A percentile compares a stretch with the other conserved stretches of the same genome.
These are phyloP conservation scores for Eimeria tenella DNA, from an alignment of 169 alveolate genomes.

Conservation along the genomic window DNA sequence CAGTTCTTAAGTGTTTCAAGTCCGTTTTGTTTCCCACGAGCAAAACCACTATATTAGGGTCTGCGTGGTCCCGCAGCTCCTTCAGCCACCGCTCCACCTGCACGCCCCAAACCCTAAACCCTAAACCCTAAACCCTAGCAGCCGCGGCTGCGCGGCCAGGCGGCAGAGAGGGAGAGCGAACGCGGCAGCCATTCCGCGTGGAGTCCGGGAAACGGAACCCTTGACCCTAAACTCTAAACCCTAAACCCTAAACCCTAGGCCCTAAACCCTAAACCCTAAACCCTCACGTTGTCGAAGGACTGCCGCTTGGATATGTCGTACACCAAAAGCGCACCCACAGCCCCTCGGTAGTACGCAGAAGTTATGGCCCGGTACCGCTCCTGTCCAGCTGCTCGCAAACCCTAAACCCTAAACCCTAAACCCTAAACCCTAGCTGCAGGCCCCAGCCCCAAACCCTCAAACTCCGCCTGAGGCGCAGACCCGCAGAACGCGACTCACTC, in stretches of 20 bases:
- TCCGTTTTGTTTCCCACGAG: slow-evolving; percentile 96
- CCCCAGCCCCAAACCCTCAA: not conserved
- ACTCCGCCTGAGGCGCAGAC: not conserved
- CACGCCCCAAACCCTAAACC: slow-evolving; percentile 92
- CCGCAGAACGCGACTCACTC: not conserved
- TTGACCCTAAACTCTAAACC: not conserved
- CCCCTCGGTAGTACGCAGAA: slow-evolving; percentile 98
- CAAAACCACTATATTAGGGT: slow-evolving; percentile 95
- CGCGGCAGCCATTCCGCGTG: no score
- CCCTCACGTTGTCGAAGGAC: no score
- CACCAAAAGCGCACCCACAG: slow-evolving; percentile 98
- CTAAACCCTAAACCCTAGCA: slow-evolving; percentile 75
- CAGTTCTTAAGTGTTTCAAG: slow-evolving; percentile 86
- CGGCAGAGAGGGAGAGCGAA: no score
- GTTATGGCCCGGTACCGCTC: slow-evolving; percentile 97
- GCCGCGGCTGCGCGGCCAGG: not conserved
- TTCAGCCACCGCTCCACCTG: slow-evolving; percentile 95
- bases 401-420: no score
- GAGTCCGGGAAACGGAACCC: no score
- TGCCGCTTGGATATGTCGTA: slow-evolving; percentile 95
- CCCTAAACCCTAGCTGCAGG: not conserved
- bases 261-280: no score
- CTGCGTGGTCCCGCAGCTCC: slow-evolving; percentile 96
- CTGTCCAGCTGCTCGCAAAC: slow-evolving; percentile 93
- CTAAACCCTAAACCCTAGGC: no score